Evolutionary conservation across 768 basidiomycete species (phyloP).

Genomic region (Steccherinum ochraceum): DNA sequence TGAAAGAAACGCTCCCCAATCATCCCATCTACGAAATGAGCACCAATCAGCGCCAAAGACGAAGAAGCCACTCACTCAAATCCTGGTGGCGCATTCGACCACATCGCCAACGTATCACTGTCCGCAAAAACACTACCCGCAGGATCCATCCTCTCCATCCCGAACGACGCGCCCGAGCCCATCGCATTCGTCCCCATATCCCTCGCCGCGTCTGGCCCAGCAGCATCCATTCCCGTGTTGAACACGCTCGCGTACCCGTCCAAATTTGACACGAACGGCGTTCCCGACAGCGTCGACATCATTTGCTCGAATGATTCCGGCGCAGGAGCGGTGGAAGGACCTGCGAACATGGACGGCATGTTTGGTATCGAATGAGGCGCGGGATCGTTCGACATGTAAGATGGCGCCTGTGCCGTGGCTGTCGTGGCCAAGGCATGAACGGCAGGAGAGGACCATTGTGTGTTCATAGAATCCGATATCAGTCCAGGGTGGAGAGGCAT

Average conservation of each 20-base stretch:
- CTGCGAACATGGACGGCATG: too few species aligned
- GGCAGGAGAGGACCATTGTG: neutral
- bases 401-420: neutral
- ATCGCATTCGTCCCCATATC: neutral
- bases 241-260: neutral
- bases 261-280: neutral
- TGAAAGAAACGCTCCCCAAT: slow-evolving; percentile 33
- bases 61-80: slow-evolving; percentile 43
- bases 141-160: slow-evolving; percentile 9
- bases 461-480: neutral
- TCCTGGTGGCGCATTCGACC: slow-evolving; percentile 52
- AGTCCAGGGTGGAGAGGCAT: slow-evolving; percentile 36
- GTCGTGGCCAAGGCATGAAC: neutral
- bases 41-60: neutral
- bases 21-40: slow-evolving; percentile 24
- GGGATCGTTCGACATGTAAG: neutral
- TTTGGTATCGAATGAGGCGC: neutral
- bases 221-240: neutral
- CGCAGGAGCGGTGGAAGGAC: too few species aligned
- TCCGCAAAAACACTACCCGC: slow-evolving; percentile 25
- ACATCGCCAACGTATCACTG: slow-evolving; percentile 46
- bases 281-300: neutral
- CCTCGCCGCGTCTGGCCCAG: neutral
- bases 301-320: neutral
- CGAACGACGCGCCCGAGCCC: slow-evolving; percentile 13